Evolutionary conservation across 495 filamentous ascomycete genomes (phyloP), one percentile per base, ranked within the genome.

Genomic region (Bryoglossum gracile): DNA sequence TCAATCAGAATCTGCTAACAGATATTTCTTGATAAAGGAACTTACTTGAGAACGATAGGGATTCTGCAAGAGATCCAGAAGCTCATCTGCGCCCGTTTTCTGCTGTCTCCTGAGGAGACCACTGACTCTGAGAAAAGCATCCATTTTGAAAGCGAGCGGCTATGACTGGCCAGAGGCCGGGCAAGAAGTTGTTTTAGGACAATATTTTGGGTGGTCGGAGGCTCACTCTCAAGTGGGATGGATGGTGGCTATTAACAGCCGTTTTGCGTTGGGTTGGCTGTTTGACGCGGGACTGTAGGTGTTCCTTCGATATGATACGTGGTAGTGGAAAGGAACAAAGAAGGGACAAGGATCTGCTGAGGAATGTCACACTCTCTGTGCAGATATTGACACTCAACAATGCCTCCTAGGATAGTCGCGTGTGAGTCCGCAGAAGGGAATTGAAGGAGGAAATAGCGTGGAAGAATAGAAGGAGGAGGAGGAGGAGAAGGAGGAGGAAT

Each of bases 41-140:
- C 60, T 17, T 62, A 74, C 74, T 60, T 67, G 63, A 22, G 65
- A 59, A 45, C 62, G 60, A 47, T 74, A 78, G 25, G 75, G 75
- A 54, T 76, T 64, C 41, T 69, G 54, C 4, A 78, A 52, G 18
- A 78, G 56, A 2, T 70, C 50, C 1, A 60, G 22, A n/a, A 60
- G 38, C 19, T 60, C 36, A 4, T 57, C 42, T 6, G 50, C 51
- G 8, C 48, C 47, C 37, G 51, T 43, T 21, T 50, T 50, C 14
- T 44, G 37, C 30, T 48, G 37, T 30, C 46, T 43, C 36, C 30
- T 44, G 30, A 33, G 9, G 22, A 43, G 8, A 13, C 9, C 25
- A 39, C 28, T 30, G 26, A 6, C 6, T 30, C 26, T 30, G 5
- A 13, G 26, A 13, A 30, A n/a, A n/a, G n/a, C n/a, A n/a, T n/a